These are phyloP conservation scores for Cyclocybe cylindracea DNA, from an alignment of 768 basidiomycete genomes.

Conservation along the genomic window DNA sequence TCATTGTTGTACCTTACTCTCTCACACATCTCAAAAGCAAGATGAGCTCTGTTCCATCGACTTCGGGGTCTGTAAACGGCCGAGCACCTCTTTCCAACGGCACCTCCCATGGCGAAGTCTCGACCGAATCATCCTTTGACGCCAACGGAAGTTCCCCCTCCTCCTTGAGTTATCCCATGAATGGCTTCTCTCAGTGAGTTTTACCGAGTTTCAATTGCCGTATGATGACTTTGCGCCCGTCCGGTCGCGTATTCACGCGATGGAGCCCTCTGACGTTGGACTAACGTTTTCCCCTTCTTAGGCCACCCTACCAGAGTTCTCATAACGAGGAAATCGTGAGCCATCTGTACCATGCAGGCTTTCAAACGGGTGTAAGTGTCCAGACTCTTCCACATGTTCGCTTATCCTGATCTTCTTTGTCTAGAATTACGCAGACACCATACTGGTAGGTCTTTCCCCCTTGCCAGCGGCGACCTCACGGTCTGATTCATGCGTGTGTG, in stretches of 20 bases:
- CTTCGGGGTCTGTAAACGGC: slow-evolving; percentile 53
- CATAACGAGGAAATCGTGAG: slow-evolving; percentile 80
- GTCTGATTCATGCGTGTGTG: slow-evolving; percentile 7
- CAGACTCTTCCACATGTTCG: slow-evolving; percentile 3
- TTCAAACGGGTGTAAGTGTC: slow-evolving; percentile 75
- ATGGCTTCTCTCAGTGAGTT: slow-evolving; percentile 66
- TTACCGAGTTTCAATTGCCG: background rate
- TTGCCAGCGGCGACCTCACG: slow-evolving; percentile 1
- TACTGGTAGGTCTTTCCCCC: slow-evolving; percentile 54
- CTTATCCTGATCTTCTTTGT: slow-evolving; percentile 10
- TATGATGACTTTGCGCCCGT: slow-evolving; percentile 2
- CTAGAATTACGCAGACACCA: slow-evolving; percentile 82
- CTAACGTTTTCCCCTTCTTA: slow-evolving; percentile 20
- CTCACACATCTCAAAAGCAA: slow-evolving; percentile 8
- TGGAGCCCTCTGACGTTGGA: background rate
- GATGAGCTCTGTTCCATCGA: slow-evolving; percentile 41
- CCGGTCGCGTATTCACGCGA: slow-evolving; percentile 1
- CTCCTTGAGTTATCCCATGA: slow-evolving; percentile 44
- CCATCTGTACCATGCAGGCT: slow-evolving; percentile 78
- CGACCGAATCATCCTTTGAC: slow-evolving; percentile 38
- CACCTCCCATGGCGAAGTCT: slow-evolving; percentile 38
- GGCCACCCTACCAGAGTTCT: slow-evolving; percentile 55
- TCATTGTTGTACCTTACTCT: slow-evolving; percentile 12
- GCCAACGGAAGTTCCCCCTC: slow-evolving; percentile 35
- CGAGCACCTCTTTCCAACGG: slow-evolving; percentile 52